Evolutionary conservation across 2,329 filamentous ascomycete genomes (phyloP).

Genomic region (Fonsecaea erecta): DNA sequence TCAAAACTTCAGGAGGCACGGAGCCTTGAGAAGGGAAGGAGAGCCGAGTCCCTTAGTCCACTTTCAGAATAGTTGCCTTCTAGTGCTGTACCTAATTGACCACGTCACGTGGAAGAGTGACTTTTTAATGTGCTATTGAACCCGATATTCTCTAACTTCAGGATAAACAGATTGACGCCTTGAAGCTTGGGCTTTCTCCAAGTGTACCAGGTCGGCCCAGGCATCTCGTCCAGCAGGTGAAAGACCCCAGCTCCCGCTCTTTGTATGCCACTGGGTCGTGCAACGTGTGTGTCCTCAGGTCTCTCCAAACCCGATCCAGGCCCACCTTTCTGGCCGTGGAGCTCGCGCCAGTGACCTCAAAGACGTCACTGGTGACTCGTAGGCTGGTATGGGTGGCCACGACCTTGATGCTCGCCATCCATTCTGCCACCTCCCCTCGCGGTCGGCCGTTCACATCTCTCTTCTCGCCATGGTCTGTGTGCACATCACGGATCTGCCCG

Average conservation of each 20-base stretch:
- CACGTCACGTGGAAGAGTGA: no score
- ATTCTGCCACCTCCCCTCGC: conserved; percentile 66
- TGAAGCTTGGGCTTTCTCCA: no score
- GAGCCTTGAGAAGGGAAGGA: background rate
- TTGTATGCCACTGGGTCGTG: conserved; percentile 72
- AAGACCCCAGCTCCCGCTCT: conserved; percentile 66
- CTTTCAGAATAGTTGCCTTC: background rate
- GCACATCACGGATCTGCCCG: conserved; percentile 54
- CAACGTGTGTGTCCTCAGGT: conserved; percentile 67
- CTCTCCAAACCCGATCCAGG: conserved; percentile 69
- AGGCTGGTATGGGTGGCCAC: conserved; percentile 65
- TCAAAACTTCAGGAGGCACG: no score
- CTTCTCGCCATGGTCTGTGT: conserved; percentile 48
- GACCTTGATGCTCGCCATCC: conserved; percentile 66
- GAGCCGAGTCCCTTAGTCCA: background rate
- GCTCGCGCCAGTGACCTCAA: conserved; percentile 66
- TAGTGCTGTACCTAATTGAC: no score
- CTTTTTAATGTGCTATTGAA: no score
- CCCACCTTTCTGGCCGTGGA: conserved; percentile 64
- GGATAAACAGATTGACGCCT: no score
- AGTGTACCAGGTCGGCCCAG: conserved; percentile 67
- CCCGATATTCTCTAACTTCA: no score
- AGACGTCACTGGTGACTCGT: conserved; percentile 63
- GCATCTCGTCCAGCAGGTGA: conserved; percentile 60
- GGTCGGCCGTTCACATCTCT: conserved; percentile 56